Conservation (phyloP, 805 yeast genomes). For the Saturnispora hagleri region DNA sequence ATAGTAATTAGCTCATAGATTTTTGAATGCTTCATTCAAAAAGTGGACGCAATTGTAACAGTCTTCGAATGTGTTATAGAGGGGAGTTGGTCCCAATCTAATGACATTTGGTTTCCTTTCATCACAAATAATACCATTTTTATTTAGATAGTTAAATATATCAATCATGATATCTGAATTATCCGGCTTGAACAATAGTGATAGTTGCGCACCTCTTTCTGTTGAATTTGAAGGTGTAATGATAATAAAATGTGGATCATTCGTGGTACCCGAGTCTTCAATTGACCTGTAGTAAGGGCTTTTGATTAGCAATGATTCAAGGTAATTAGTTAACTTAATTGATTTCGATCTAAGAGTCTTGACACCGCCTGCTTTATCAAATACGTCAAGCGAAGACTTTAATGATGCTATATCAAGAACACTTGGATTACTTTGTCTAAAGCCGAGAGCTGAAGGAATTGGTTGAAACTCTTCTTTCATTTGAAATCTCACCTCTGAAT, state of each 20-base stretch:
- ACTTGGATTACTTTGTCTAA: conserved; percentile 84
- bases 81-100: conserved; percentile 77
- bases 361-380: conserved; percentile 58
- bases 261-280: conserved; percentile 14
- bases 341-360: conserved; percentile 46
- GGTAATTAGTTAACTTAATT: conserved; percentile 44
- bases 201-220: conserved; percentile 75
- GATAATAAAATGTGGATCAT: conserved; percentile 45
- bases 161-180: conserved; percentile 47
- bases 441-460: conserved; percentile 77
- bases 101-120: conserved; percentile 89
- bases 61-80: conserved; percentile 71
- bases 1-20: background rate
- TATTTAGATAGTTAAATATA: conserved; percentile 41
- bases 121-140: conserved; percentile 67
- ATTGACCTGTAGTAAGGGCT: conserved; percentile 38
- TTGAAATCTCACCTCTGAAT: conserved; percentile 55
- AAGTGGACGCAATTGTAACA: conserved; percentile 34
- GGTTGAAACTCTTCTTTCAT: conserved; percentile 78
- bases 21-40: background rate
- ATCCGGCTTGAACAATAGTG: conserved; percentile 55
- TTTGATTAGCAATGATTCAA: conserved; percentile 37
- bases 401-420: conserved; percentile 77
- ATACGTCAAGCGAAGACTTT: conserved; percentile 53
- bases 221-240: conserved; percentile 57